Evolutionary conservation across 176 grass and related monocot genomes (phyloP), one percentile per base, ranked within the genome.

Genomic region (Musa schizocarpa): DNA sequence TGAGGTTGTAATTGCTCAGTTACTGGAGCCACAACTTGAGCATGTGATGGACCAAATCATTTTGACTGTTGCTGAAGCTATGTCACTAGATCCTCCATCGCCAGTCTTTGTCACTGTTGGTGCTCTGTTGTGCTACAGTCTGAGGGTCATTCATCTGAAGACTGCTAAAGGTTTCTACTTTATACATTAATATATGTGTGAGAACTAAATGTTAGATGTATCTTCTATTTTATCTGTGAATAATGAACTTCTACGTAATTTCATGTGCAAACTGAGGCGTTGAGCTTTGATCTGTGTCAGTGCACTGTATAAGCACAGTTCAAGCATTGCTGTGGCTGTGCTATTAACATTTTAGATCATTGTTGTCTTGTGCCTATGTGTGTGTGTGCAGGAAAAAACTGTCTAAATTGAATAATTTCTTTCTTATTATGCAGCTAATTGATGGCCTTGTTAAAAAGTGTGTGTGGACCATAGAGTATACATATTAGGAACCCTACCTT

Each of bases 31-130:
- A 82, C 76, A 90, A 58, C 87, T 93, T 84, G 85, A 98, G 53
- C 94, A 98, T 82, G 88, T 93, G 62, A 71, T 56, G 53, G 90
- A 98, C 64, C 85, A 69, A 11, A 93, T 93, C 56, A 82, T 85
- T 56, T 85, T 98, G 70, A 98, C 94, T 75, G 86, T 98, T 55
- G 90, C 94, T 81, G 90, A 98, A 88, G 88, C 94, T 69, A 98
- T 98, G 88, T 98, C 94, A 6, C 67, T 98, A 55, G 86, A 91
- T 83, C 94, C 94, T 49, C 82, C 94, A 80, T 98, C 94, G 77
- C 94, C 88, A 56, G 84, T 98, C 73, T 92, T 93, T 27, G 80
- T 98, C 76, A 98, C 90, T 69, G 72, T 93, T 81, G 90, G 86
- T 87, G 88, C 85, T 83, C 81, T 83, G 29, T 77, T 93, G 68